Percentiles rank a stretch among this genome's conserved stretches.
Evolutionary conservation across 345 rosid genomes (phyloP).

Genomic region (Salix arbutifolia): DNA sequence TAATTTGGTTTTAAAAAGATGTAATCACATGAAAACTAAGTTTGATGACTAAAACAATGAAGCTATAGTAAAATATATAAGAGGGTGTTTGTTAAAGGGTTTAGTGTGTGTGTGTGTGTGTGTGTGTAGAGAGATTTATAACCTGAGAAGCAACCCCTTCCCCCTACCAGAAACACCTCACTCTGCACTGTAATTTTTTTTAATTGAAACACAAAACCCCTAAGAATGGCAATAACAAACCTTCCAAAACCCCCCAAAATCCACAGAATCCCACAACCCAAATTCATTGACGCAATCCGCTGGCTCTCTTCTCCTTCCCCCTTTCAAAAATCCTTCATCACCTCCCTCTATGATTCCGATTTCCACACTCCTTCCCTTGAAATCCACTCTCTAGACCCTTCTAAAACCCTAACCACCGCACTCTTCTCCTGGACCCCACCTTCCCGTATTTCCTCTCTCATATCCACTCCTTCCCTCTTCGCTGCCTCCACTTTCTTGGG

Average conservation of each 20-base stretch:
- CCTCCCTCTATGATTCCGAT: conserved; percentile 57
- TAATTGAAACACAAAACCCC: conserved; percentile 15
- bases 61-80: no score
- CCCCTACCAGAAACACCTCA: background rate
- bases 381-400: conserved; percentile 41
- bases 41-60: no score
- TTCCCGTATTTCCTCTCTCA: conserved; percentile 64
- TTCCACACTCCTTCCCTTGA: conserved; percentile 48
- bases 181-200: background rate
- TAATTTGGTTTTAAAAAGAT: no score
- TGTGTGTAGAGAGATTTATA: no score
- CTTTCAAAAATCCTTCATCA: conserved; percentile 46
- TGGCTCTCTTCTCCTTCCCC: conserved; percentile 83
- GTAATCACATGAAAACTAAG: no score
- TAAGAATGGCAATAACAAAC: conserved; percentile 48
- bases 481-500: conserved; percentile 55
- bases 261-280: conserved; percentile 53
- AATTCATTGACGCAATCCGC: conserved; percentile 65
- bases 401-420: conserved; percentile 16
- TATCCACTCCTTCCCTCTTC: conserved; percentile 33
- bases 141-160: background rate
- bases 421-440: conserved; percentile 54
- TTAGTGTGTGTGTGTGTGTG: no score
- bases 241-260: conserved; percentile 17
- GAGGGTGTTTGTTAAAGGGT: no score